Evolutionary conservation across 2,329 filamentous ascomycete species (phyloP), one percentile per base, ranked within the genome.

Genomic region (Diplodia intermedia): DNA sequence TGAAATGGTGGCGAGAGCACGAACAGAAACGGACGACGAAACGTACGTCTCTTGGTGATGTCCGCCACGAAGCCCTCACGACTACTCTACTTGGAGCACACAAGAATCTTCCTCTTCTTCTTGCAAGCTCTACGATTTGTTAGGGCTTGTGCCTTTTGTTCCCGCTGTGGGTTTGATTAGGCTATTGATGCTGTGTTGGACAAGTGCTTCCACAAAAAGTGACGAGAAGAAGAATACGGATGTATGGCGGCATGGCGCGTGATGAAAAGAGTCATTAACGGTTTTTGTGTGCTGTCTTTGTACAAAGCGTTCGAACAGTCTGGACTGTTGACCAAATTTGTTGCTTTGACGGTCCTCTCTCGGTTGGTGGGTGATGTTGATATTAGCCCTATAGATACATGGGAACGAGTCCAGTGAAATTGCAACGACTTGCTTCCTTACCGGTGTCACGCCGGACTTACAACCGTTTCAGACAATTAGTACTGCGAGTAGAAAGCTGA

Each of bases 11-110:
- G 60, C 29, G 29, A 52, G 40, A n/a, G 23, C 26, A 52, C 23
- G 31, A 52, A 52, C 18, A 52, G 29, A 38, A 49, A 49, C 57
- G 55, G 20, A 61, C 57, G 26, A 63, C n/a, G 47, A 52, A 29
- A 63, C 36, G 47, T 50, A 40, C 47, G 47, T 63, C 38, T 2
- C 36, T 11, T 43, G n/a, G 60, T 38, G 33, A 63, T 47, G 29
- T 36, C 38, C 29, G 31, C 60, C 43, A 63, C 47, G 60, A 26
- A 20, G 14, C 36, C 40, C 47, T 49, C 20, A 49, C 57, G 47
- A 50, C 31, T 60, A 60, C 36, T 60, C 40, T 49, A 60, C 18
- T 7, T 47, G 36, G 23, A 47, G 23, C 23, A 20, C 26, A 49
- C 20, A 33, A 18, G 31, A 20, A 18, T 33, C 33, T 29, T 40